These are phyloP conservation scores for Aspergillus heteromorphus DNA, from an alignment of 495 filamentous ascomycete species.

Conservation along the genomic window DNA sequence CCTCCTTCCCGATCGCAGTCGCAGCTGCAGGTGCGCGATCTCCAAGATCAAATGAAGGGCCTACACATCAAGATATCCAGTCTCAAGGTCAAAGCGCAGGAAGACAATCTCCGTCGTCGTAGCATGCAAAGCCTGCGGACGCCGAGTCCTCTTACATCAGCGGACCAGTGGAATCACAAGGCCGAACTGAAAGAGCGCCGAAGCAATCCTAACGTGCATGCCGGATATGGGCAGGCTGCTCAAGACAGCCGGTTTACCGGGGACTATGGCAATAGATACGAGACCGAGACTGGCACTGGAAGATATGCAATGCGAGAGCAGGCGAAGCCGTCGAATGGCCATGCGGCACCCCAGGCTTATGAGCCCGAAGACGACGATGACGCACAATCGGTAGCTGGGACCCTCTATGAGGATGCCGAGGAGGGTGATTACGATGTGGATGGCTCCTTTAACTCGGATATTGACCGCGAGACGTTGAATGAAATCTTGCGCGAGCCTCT, in stretches of 20 bases:
- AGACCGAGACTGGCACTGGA: neutral
- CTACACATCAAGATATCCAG: constrained; percentile 86
- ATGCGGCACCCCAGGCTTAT: neutral
- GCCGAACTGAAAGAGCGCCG: constrained; percentile 32
- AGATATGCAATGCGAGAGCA: neutral
- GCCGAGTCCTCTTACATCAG: constrained; percentile 77
- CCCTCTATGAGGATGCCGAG: constrained; percentile 56
- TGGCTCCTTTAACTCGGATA: constrained; percentile 40
- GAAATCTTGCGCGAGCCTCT: constrained; percentile 40
- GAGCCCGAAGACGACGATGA: constrained; percentile 21
- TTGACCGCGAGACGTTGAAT: constrained; percentile 44
- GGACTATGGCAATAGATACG: neutral
- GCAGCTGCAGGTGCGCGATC: constrained; percentile 69
- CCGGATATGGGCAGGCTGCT: constrained; percentile 25
- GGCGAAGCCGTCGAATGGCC: constrained; percentile 2
- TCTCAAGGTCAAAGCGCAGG: constrained; percentile 73
- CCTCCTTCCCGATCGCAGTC: constrained; percentile 42
- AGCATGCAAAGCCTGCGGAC: constrained; percentile 81
- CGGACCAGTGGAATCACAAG: constrained; percentile 69
- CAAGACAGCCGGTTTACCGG: constrained; percentile 24
- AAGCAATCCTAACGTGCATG: constrained; percentile 25
- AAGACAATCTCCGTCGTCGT: constrained; percentile 74
- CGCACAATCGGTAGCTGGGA: constrained; percentile 40
- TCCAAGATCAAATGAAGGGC: constrained; percentile 90
- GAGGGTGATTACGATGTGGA: constrained; percentile 33